Conservation (phyloP, 225 moss, liverwort and hornwort genomes). For the Physcomitrellopsis africana region DNA sequence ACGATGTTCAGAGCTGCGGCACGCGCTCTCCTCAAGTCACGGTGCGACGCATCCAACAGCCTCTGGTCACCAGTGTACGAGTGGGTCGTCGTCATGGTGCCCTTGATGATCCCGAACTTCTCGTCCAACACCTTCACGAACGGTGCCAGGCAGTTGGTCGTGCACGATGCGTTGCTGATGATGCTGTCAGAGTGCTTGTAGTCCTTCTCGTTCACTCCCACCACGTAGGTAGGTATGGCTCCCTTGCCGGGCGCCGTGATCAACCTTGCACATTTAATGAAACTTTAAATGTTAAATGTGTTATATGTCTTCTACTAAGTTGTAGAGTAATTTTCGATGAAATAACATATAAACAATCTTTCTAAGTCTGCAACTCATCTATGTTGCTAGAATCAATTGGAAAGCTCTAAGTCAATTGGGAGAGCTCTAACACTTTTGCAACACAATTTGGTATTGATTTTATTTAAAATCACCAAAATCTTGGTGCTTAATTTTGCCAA, state of each 20-base stretch:
- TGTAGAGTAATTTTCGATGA: too few relatives aligned
- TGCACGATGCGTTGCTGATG: constrained; percentile 77
- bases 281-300: too few relatives aligned
- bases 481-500: too few relatives aligned
- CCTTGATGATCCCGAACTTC: constrained; percentile 75
- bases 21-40: constrained; percentile 64
- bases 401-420: too few relatives aligned
- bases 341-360: too few relatives aligned
- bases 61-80: constrained; percentile 75
- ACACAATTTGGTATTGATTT: too few relatives aligned
- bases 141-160: constrained; percentile 72
- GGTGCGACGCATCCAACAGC: constrained; percentile 69
- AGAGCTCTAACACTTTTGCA: too few relatives aligned
- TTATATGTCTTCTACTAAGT: too few relatives aligned
- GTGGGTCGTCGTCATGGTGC: constrained; percentile 75
- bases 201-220: constrained; percentile 66
- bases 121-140: constrained; percentile 73
- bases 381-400: too few relatives aligned
- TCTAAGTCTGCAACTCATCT: too few relatives aligned
- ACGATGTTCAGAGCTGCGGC: constrained; percentile 72
- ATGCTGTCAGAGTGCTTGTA: constrained; percentile 50
- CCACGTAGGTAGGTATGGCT: constrained; percentile 70
- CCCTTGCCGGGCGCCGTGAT: constrained; percentile 79
- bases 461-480: too few relatives aligned
- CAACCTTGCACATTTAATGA: neutral